Evolutionary conservation across 2,329 filamentous ascomycete genomes (phyloP), one percentile per base, ranked within the genome.

Genomic region (Colletotrichum sp.): DNA sequence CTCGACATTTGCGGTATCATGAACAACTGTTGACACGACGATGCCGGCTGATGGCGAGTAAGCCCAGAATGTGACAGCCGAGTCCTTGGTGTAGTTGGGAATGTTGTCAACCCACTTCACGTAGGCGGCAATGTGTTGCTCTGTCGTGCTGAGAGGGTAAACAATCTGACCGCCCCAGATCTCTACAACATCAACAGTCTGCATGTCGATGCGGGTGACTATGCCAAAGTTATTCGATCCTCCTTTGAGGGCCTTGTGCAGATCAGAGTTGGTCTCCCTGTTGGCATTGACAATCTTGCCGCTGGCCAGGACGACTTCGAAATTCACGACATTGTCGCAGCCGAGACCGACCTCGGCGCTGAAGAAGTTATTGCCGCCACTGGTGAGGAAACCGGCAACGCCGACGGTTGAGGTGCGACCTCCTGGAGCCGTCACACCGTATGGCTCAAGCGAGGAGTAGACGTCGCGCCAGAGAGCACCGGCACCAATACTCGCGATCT

Each of bases 191-290:
- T 67, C 63, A 15, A 76, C 66, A 1, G 74, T 72, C 21, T 49
- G 69, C 59, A 68, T 63, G 70, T 84, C 81, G 67, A 84, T 83
- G 12, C 79, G 76, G 3, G 86, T 84, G 2, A 85, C 82, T 71
- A 87, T 83, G 36, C 87, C 88, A 64, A 88, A 88, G 78, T 90
- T 90, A 72, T 83, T 86, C 21, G 84, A 83, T 18, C 89, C 89
- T 6, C 89, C 89, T 71, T 88, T 87, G 3, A 89, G 82, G 1
- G 88, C 88, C 77, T 83, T 84, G 79, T 83, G 90, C 1, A 90
- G 84, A 76, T 90, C 88, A 0, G 79, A 39, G 70, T 89, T 83
- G 4, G 80, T 64, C 0, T 77, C 68, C 1, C 70, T 71, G 59
- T 84, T 87, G 16, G 85, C 87, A 12, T 86, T 84, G n/a, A 88